Conservation (phyloP, 306 rosid species). For the Casuarina cunninghamiana region DNA sequence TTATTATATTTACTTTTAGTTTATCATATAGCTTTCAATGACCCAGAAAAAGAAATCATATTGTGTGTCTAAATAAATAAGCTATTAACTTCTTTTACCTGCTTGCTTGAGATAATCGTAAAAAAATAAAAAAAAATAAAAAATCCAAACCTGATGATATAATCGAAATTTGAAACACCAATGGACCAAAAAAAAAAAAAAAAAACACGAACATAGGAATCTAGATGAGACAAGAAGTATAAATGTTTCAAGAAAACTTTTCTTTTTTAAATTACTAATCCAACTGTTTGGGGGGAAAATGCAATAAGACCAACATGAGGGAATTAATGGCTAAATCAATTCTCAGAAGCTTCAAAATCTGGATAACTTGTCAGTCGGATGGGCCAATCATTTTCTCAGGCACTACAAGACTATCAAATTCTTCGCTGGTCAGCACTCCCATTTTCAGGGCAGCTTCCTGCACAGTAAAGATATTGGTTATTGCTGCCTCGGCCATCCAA, state of each 20-base stretch:
- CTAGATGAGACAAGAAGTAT: no score
- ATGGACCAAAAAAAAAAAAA: no score
- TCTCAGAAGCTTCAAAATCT: conserved; percentile 14
- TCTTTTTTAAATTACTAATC: neutral
- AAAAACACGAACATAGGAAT: no score
- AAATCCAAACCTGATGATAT: no score
- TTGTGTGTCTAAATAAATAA: neutral
- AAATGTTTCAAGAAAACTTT: no score
- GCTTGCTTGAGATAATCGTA: no score
- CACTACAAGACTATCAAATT: conserved; percentile 85
- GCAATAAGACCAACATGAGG: conserved; percentile 1
- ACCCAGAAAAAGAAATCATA: no score
- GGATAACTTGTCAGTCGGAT: conserved; percentile 47
- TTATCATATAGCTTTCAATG: no score
- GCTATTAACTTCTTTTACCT: neutral
- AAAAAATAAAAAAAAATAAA: no score
- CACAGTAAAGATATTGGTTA: conserved; percentile 23
- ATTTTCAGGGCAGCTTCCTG: conserved; percentile 98
- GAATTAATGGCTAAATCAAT: neutral
- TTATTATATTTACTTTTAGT: no score
- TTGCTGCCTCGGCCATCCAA: conserved; percentile 15
- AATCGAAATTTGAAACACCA: no score
- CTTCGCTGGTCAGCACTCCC: conserved; percentile 75
- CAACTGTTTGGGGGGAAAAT: conserved; percentile 1
- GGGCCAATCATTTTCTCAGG: conserved; percentile 99